phyloP scores from a whole-genome alignment of 2,329 filamentous ascomycete species.

The Stagonosporopsis rhizophila region DNA sequence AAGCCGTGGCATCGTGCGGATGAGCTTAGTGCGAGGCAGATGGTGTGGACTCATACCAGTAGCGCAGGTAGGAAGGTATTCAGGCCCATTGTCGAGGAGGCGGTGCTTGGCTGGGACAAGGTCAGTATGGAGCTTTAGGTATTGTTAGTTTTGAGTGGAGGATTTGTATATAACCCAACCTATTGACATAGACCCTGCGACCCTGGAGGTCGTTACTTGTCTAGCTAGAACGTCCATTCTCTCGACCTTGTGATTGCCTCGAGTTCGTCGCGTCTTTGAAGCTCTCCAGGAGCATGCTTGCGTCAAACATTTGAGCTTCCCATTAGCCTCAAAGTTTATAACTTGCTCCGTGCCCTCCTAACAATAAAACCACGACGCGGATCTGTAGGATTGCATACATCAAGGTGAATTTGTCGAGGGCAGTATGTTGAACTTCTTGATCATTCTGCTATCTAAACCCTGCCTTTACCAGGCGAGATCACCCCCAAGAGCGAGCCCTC shows the following conservation, averaged over 20 bases:
- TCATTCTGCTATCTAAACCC: conserved; percentile 4
- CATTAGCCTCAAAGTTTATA: too few species aligned
- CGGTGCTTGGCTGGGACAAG: conserved; percentile 52
- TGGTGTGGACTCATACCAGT: conserved; percentile 55
- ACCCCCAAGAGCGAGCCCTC: conserved; percentile 9
- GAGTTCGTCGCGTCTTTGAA: too few species aligned
- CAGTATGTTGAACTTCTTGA: not conserved
- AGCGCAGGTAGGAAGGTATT: conserved; percentile 55
- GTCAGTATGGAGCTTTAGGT: conserved; percentile 9
- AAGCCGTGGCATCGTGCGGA: conserved; percentile 54
- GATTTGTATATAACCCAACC: not conserved
- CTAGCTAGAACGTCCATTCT: too few species aligned
- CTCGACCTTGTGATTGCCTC: too few species aligned
- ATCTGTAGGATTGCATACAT: too few species aligned
- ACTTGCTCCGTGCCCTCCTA: too few species aligned
- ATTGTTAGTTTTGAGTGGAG: too few species aligned
- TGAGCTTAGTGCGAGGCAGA: conserved; percentile 54
- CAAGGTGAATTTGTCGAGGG: too few species aligned
- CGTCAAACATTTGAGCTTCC: too few species aligned
- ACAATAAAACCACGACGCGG: too few species aligned
- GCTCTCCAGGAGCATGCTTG: too few species aligned
- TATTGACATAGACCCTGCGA: not conserved
- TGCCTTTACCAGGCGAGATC: conserved; percentile 6
- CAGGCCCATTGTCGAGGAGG: conserved; percentile 55
- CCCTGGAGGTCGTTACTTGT: conserved; percentile 2